Evolutionary conservation across 768 basidiomycete species (phyloP).

Genomic region (Daedalea quercina): DNA sequence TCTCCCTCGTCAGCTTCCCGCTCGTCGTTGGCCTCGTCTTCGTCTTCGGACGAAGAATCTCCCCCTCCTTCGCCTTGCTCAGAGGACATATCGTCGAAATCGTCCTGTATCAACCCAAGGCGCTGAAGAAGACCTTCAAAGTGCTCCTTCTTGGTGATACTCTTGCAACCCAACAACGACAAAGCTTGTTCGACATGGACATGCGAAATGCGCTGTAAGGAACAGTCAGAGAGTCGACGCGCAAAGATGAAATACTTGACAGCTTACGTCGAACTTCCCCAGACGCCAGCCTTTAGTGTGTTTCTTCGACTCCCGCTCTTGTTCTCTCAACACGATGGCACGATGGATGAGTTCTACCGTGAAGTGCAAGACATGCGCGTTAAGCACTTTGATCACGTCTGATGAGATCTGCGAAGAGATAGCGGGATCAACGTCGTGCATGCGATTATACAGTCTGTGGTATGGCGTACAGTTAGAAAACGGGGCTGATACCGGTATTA

Average conservation of each 20-base stretch:
- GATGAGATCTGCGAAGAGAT: constrained; percentile 36
- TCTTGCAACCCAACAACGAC: constrained; percentile 36
- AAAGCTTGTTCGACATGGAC: constrained; percentile 41
- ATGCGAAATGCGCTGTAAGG: constrained; percentile 30
- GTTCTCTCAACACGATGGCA: constrained; percentile 48
- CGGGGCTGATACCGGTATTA: not conserved
- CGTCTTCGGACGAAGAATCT: not conserved
- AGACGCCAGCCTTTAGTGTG: constrained; percentile 55
- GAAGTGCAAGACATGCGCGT: constrained; percentile 42
- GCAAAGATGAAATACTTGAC: constrained; percentile 9
- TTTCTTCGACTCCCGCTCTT: constrained; percentile 50
- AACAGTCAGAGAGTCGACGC: not conserved
- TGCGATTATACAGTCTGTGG: constrained; percentile 23
- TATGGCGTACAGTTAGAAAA: not conserved
- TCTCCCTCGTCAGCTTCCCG: constrained; percentile 4
- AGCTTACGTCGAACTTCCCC: constrained; percentile 34
- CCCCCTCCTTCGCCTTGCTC: not conserved
- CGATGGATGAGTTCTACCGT: constrained; percentile 43
- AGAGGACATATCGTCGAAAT: constrained; percentile 8
- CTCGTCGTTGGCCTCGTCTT: not conserved
- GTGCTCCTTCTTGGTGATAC: constrained; percentile 32
- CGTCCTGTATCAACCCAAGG: constrained; percentile 7
- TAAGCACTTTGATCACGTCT: constrained; percentile 40
- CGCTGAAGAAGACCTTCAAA: constrained; percentile 29
- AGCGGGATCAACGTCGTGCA: constrained; percentile 22